Percentiles rank a stretch among this genome's conserved stretches.
Conservation (phyloP, 352 stramenopile genomes). For the Blastocystis sp. region DNA sequence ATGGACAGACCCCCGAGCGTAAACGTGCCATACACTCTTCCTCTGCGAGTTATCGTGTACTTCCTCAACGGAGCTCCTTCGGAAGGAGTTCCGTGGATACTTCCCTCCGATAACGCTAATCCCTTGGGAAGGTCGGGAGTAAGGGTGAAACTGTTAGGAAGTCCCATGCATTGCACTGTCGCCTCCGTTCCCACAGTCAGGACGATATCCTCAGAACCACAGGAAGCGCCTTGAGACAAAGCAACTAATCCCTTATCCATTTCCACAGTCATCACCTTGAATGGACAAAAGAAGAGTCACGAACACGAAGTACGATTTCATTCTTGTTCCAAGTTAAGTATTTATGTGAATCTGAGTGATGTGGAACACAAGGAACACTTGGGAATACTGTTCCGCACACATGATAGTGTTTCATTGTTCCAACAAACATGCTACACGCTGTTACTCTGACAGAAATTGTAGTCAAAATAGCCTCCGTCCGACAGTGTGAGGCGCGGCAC, state of each 20-base stretch:
- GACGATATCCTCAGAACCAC: too few relatives aligned
- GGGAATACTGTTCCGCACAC: neutral
- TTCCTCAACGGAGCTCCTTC: neutral
- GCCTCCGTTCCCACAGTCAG: neutral
- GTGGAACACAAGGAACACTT: neutral
- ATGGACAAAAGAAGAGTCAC: too few relatives aligned
- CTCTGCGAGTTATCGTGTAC: neutral
- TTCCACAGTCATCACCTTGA: too few relatives aligned
- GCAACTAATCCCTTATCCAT: neutral
- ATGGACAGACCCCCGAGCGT: neutral
- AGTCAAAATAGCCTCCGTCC: constrained; percentile 75
- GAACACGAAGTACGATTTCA: too few relatives aligned
- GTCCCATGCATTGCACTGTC: neutral
- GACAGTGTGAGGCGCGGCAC: constrained; percentile 91
- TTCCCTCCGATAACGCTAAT: neutral
- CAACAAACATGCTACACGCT: neutral
- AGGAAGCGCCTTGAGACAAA: neutral
- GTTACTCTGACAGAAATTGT: constrained; percentile 57
- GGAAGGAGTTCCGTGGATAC: neutral
- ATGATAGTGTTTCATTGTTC: neutral
- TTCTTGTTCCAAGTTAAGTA: too few relatives aligned
- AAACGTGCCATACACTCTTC: neutral
- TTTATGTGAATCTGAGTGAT: neutral
- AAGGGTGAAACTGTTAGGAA: neutral
- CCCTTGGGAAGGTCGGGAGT: neutral